A percentile compares a stretch with the other conserved stretches of the same genome.
Conservation (phyloP, 1,284 basidiomycete genomes). For the Ganoderma boninense region DNA sequence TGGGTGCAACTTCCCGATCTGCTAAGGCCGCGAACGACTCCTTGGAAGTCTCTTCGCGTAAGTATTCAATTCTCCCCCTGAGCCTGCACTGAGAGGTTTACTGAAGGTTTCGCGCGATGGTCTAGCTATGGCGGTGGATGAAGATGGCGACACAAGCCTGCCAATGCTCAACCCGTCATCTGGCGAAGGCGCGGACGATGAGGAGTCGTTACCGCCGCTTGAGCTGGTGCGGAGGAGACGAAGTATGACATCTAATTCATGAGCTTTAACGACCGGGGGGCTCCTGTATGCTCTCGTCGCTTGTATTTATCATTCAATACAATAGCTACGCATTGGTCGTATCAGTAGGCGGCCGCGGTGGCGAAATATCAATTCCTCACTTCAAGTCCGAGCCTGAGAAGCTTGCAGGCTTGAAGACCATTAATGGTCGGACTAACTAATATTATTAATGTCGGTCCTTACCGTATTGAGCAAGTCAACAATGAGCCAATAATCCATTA, state of each 20-base stretch:
- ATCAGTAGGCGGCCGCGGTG: neutral
- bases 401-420: no score
- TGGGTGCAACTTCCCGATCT: constrained; percentile 3
- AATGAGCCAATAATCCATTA: neutral
- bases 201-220: constrained; percentile 54
- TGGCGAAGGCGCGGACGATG: constrained; percentile 12
- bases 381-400: no score
- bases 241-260: constrained; percentile 2
- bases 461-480: neutral
- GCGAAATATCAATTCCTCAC: neutral
- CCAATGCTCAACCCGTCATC: neutral
- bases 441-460: no score
- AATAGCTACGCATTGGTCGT: neutral
- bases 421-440: neutral
- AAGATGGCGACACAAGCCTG: constrained; percentile 51
- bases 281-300: neutral
- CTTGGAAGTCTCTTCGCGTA: constrained; percentile 16
- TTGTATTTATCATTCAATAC: neutral
- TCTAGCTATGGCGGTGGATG: constrained; percentile 27
- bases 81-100: constrained; percentile 8
- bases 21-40: constrained; percentile 8
- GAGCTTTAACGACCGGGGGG: neutral
- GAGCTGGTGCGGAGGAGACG: constrained; percentile 56
- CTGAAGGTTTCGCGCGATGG: neutral
- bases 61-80: constrained; percentile 22